These are phyloP conservation scores for Penicillium sp. DNA, from an alignment of 2,329 filamentous ascomycete genomes.

Conservation along the genomic window DNA sequence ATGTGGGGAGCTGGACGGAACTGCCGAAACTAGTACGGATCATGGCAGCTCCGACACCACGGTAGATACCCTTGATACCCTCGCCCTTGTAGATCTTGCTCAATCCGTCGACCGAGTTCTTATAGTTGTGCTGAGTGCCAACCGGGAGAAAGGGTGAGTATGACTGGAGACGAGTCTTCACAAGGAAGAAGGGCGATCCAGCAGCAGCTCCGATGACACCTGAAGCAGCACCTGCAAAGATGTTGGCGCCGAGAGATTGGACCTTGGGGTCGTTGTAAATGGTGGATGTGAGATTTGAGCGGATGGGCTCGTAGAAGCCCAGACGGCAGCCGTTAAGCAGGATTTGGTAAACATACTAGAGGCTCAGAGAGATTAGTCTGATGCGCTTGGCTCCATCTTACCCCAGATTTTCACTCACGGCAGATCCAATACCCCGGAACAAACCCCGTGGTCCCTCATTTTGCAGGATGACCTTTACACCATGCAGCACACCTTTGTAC, in stretches of 20 bases:
- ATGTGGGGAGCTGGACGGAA: constrained; percentile 93
- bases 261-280: constrained; percentile 72
- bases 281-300: constrained; percentile 67
- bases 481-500: constrained; percentile 90
- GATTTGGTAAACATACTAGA: constrained; percentile 88
- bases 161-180: constrained; percentile 94
- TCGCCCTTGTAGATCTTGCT: constrained; percentile 75
- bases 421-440: constrained; percentile 85
- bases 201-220: constrained; percentile 90
- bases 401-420: constrained; percentile 49
- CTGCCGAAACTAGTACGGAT: constrained; percentile 94
- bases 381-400: neutral
- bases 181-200: constrained; percentile 94
- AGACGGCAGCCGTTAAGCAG: constrained; percentile 94
- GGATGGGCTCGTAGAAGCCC: constrained; percentile 96
- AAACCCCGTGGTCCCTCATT: constrained; percentile 87
- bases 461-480: constrained; percentile 82
- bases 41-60: constrained; percentile 91
- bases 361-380: constrained; percentile 1
- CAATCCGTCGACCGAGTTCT: constrained; percentile 81
- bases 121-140: constrained; percentile 94
- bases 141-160: constrained; percentile 91
- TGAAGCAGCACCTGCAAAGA: constrained; percentile 85
- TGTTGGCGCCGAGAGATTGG: constrained; percentile 87
- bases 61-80: constrained; percentile 79